Evolutionary conservation across 2,329 filamentous ascomycete species (phyloP), one percentile per base, ranked within the genome.

Genomic region (Neoascochyta sp.): DNA sequence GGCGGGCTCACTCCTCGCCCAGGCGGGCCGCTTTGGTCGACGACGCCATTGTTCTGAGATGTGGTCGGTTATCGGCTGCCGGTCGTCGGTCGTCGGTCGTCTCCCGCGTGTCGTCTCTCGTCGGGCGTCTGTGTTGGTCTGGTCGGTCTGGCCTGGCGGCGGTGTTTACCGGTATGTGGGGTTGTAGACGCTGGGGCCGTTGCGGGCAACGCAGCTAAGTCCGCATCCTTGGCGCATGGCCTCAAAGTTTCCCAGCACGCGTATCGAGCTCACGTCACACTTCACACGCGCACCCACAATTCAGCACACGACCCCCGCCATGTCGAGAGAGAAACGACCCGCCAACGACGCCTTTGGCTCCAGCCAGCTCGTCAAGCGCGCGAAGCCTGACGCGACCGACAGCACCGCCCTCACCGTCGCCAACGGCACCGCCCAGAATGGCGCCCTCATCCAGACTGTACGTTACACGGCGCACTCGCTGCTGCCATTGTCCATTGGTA

Each of bases 311-410:
- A n/a, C 22, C 24, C 9, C 34, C 41, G 66, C 43, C 37, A 95
- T 95, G 89, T 87, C 88, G 18, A 76, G 84, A 42, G 89, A 94
- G 66, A 96, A 98, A 69, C 80, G 92, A 58, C 84, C 88, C 37
- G 88, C 89, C n/a, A 81, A 85, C 40, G 83, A 84, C 49, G 83
- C 86, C 39, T 90, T 90, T 48, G 78, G 81, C 52, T 79, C 80
- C 14, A 80, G 81, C 27, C 86, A 94, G 64, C 75, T 90, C 49
- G 78, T 96, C 41, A 98, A 96, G 71, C 76, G 90, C 60, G 88
- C 90, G 62, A 94, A 92, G 62, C 76, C 78, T 34, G 76, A 79
- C 46, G 69, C 67, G 42, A 71, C 76, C 41, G 65, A 64, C 32
- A 65, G 64, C 51, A 74, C 70, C 52, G 70, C 75, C 32, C 69